Percentiles rank a stretch among this genome's conserved stretches.
Conservation (phyloP, 177 flowering plant species). For the Vitis hybrid region DNA sequence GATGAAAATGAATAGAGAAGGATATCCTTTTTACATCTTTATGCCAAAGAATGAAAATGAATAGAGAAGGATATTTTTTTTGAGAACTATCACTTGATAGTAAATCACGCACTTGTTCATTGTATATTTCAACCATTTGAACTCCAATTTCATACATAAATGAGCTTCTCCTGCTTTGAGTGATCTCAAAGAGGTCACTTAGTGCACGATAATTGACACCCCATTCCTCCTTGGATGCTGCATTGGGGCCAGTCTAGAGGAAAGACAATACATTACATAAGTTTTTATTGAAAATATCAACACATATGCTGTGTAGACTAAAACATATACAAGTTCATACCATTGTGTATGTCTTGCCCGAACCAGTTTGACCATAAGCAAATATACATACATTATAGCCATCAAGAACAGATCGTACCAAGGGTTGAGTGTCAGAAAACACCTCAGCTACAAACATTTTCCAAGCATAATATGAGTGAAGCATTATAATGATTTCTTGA, state of each 20-base stretch:
- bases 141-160: constrained; percentile 56
- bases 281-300: background rate
- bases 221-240: constrained; percentile 47
- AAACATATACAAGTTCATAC: constrained; percentile 25
- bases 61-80: constrained; percentile 64
- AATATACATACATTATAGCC: constrained; percentile 76
- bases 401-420: constrained; percentile 63
- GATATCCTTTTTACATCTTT: background rate
- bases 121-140: constrained; percentile 78
- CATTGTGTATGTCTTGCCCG: constrained; percentile 83
- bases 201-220: constrained; percentile 76
- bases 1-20: background rate
- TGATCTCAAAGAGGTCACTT: constrained; percentile 53
- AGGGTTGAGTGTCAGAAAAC: constrained; percentile 54
- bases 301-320: background rate
- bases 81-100: constrained; percentile 42
- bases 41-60: background rate
- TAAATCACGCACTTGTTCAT: constrained; percentile 76
- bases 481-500: background rate
- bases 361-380: constrained; percentile 87
- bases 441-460: constrained; percentile 49
- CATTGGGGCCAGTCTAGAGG: constrained; percentile 54
- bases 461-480: background rate
- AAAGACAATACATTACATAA: constrained; percentile 2
- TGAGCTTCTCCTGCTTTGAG: constrained; percentile 41